Evolutionary conservation across 805 yeast genomes (phyloP), one percentile per base, ranked within the genome.

Genomic region (Saccharomycopsis fibuligera): DNA sequence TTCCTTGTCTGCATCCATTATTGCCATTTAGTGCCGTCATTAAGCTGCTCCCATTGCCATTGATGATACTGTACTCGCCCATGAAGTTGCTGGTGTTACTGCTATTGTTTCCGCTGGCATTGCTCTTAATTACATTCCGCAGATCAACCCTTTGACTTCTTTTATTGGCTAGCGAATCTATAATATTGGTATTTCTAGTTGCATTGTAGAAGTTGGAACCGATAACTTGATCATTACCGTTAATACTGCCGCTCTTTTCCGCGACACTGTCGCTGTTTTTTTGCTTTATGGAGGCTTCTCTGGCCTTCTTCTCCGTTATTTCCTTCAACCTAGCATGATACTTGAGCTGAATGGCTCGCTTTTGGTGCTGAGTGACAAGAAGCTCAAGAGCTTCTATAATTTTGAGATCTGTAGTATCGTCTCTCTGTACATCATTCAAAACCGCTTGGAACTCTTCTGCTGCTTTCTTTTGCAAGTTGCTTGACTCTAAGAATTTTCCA

Each of bases 1-100:
- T 33, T 6, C 17, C 17, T n/a, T n/a, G n/a, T n/a, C n/a, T n/a
- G n/a, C n/a, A n/a, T 8, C 8, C 12, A n/a, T 8, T 25, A 10
- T 29, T 35, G 8, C 46, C 46, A 14, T 16, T 24, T 5, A 19
- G 31, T 4, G 46, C 10, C 4, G 39, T 6, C 22, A 43, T 16
- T 33, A 35, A 21, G 8, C 36, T 29, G 16, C 19, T 36, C 27
- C 46, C 53, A 31, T 24, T 35, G 2, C 46, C 53, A 29, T 45
- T 47, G 8, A 49, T 49, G 8, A 49, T 49, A 42, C 53, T 49
- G 39, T 44, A 49, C 6, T 49, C 53, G 10, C 45, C 49, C 5
- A 41, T 41, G 27, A 49, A 35, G n/a, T n/a, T n/a, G n/a, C n/a
- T n/a, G n/a, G n/a, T n/a, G n/a, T n/a, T n/a, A n/a, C n/a, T 21